A percentile compares a stretch with the other conserved stretches of the same genome.
Evolutionary conservation across 1,139 yeast species (phyloP).

Genomic region (Meyerozyma guilliermondii): DNA sequence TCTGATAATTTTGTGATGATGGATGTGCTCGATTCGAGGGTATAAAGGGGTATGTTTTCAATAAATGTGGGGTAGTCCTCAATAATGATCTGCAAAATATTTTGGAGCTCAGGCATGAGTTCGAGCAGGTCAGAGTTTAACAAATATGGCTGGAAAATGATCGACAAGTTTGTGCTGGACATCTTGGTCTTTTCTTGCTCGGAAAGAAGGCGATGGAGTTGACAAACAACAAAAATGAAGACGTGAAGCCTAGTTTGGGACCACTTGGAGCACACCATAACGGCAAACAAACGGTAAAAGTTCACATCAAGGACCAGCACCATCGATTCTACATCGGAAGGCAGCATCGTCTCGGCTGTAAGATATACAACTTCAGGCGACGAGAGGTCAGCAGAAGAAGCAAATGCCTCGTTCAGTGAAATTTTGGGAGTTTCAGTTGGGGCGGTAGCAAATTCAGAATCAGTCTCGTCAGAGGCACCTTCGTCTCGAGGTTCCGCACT

Average conservation of each 20-base stretch:
- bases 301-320: background rate
- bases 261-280: conserved; percentile 1
- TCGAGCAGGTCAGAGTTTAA: conserved; percentile 8
- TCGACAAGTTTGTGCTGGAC: conserved; percentile 9
- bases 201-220: background rate
- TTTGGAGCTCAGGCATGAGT: conserved; percentile 7
- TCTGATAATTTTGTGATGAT: conserved; percentile 5
- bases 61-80: conserved; percentile 7
- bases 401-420: background rate
- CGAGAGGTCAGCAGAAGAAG: background rate
- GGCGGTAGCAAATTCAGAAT: too few species aligned
- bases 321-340: background rate
- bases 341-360: too few species aligned
- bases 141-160: conserved; percentile 12
- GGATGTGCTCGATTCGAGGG: conserved; percentile 4
- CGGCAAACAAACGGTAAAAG: background rate
- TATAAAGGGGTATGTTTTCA: conserved; percentile 2
- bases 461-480: too few species aligned
- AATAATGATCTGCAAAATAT: conserved; percentile 8
- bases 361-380: too few species aligned
- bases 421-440: too few species aligned
- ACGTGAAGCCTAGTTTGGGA: background rate
- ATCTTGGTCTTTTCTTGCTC: conserved; percentile 8
- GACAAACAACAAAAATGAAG: background rate
- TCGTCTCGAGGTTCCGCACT: too few species aligned